A percentile compares a stretch with the other conserved stretches of the same genome.
Conservation (phyloP, 2,329 filamentous ascomycete species). For the Colletotrichum musae region DNA sequence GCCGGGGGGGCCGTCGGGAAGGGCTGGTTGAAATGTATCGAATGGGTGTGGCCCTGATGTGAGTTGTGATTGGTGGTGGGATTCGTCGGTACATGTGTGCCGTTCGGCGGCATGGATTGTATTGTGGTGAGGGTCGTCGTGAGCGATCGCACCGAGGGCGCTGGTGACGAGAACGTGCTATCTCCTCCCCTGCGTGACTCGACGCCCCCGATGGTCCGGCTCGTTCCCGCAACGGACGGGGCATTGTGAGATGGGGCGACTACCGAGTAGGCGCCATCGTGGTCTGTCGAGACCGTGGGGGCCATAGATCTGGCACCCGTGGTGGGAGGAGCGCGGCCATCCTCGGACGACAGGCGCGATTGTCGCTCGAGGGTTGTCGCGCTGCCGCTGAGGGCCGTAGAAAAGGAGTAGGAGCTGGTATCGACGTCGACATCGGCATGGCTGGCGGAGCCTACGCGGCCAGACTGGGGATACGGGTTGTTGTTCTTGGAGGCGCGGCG, state of each 20-base stretch:
- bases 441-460: constrained; percentile 62
- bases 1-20: constrained; percentile 76
- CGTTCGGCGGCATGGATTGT: constrained; percentile 71
- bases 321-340: constrained; percentile 70
- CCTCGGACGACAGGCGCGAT: constrained; percentile 73
- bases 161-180: constrained; percentile 86
- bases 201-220: constrained; percentile 75
- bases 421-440: constrained; percentile 43
- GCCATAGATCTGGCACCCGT: constrained; percentile 81
- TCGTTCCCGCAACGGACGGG: constrained; percentile 80
- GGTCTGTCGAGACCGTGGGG: constrained; percentile 87
- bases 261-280: constrained; percentile 81
- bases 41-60: constrained; percentile 53
- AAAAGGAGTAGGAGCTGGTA: constrained; percentile 66
- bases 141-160: constrained; percentile 83
- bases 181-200: constrained; percentile 79
- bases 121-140: constrained; percentile 90
- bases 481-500: constrained; percentile 75
- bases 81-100: constrained; percentile 38
- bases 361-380: constrained; percentile 68
- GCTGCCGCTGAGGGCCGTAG: constrained; percentile 69
- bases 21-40: constrained; percentile 76
- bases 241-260: constrained; percentile 81
- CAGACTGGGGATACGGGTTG: constrained; percentile 92
- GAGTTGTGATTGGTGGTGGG: constrained; percentile 57